Evolutionary conservation across 257 asterid genomes (phyloP), one percentile per base, ranked within the genome.

Genomic region (Marsdenia floribunda): DNA sequence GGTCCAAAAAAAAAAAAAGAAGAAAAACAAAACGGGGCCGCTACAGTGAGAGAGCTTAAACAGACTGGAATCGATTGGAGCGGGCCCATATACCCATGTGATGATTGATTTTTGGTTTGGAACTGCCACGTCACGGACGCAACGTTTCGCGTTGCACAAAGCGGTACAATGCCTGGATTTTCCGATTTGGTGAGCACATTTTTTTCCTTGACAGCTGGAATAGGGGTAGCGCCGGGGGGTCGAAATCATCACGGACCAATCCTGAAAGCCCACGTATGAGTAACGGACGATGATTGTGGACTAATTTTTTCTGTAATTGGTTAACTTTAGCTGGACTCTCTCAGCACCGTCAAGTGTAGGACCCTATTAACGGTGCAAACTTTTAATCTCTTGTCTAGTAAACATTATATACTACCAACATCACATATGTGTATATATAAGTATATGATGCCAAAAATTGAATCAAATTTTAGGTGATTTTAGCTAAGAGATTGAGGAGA

Each of bases 21-120:
- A 80, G 81, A 80, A 82, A 80, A 44, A 11, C 49, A 44, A 8
- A 44, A 44, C 35, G 26, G 53, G 29, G 68, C 61, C 72, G 66
- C 37, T 19, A 24, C 33, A 29, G 33, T 70, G 66, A 75, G 69
- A 70, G 70, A 60, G 67, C 75, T 71, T 49, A 74, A 38, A 86
- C 96, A 87, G 91, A 84, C 86, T 83, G 91, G 86, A 81, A 8
- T 64, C 24, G 3, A 49, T 18, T 16, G 10, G 26, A 3, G 0
- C 16, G 22, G 89, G 78, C 88, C 89, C 85, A 13, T 37, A 68
- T 50, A 53, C 78, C 89, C 89, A 86, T 84, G 90, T 88, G 89
- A 82, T 21, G 59, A n/a, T 1, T 18, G 7, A 19, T 5, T 63
- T 29, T 42, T 5, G 82, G 77, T 73, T 77, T 70, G 75, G 80